phyloP scores from a whole-genome alignment of 257 asterid genomes.

The Solanum tacnaense region DNA sequence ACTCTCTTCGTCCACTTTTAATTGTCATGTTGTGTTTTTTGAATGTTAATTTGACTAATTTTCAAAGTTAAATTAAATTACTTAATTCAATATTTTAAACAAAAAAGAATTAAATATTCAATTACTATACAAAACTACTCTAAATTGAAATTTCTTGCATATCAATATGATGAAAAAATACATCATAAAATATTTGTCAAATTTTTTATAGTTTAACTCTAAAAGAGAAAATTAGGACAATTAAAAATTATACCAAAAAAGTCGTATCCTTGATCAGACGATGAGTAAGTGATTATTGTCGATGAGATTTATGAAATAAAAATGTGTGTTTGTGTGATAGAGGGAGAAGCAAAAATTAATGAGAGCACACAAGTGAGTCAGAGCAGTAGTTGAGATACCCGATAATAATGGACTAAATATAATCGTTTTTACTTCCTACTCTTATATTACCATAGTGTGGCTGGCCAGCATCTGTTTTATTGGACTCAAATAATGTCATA shows the following conservation, averaged over 20 bases:
- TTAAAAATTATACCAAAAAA: too few relatives aligned
- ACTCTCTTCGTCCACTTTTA: too few relatives aligned
- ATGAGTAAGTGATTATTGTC: neutral
- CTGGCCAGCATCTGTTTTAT: neutral
- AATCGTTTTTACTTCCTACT: neutral
- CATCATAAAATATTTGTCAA: accelerated
- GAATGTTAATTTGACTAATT: too few relatives aligned
- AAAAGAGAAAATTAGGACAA: accelerated
- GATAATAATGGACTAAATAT: neutral
- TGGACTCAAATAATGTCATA: neutral
- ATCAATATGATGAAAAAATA: too few relatives aligned
- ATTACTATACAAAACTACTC: too few relatives aligned
- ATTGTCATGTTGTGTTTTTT: accelerated
- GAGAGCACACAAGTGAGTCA: neutral
- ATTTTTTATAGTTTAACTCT: accelerated
- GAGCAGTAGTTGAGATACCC: neutral
- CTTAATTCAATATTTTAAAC: too few relatives aligned
- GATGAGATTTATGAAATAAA: neutral
- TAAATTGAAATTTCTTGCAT: too few relatives aligned
- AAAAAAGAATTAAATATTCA: too few relatives aligned
- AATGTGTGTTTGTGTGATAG: neutral
- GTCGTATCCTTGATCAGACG: too few relatives aligned
- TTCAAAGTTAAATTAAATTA: too few relatives aligned
- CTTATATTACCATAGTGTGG: neutral
- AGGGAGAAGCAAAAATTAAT: neutral